Evolutionary conservation across 208 protist genomes (phyloP), one percentile per base, ranked within the genome.

Genomic region (Pavlovales sp.): DNA sequence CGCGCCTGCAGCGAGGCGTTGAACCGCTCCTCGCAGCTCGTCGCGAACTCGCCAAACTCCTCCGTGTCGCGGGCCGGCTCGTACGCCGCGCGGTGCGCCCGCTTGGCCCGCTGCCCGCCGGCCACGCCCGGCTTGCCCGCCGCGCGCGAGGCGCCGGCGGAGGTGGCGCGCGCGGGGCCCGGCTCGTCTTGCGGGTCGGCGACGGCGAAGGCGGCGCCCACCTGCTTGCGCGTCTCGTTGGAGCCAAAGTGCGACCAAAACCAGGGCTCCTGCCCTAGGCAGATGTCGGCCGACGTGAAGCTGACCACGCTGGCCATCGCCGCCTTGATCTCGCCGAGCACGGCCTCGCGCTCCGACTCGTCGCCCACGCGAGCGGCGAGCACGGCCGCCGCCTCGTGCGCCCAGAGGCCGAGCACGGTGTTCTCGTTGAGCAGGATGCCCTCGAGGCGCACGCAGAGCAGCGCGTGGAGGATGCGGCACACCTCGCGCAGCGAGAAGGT

Each of bases 401-500:
- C 91, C 97, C 97, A 99, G 28, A 99, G 94, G 22, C 46, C 77
- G 38, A 91, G 92, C 57, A 96, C 90, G 4, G 92, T 89, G 44
- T 20, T 57, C n/a, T 92, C 77, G 46, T 89, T 88, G 44, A 8
- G 7, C 0, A 75, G 40, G 37, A 93, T 41, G 28, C 36, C 28
- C 11, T 4, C 38, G 36, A 88, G 39, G 77, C 84, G 80, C 32
- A 89, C 44, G 77, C 88, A 85, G 10, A 95, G 91, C 40, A 94
- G 30, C 32, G 93, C 94, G 79, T 96, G 94, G 41, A 89, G 81
- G 30, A 99, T 95, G 93, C 98, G 98, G 34, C 96, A 96, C 28
- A 99, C 91, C 90, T 99, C 98, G 84, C 98, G 95, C 28, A 99
- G 93, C 88, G 99, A 99, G 94, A 99, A 99, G 4, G 97, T 98